Conservation (phyloP, 768 basidiomycete genomes). For the Kwoniella pini region DNA sequence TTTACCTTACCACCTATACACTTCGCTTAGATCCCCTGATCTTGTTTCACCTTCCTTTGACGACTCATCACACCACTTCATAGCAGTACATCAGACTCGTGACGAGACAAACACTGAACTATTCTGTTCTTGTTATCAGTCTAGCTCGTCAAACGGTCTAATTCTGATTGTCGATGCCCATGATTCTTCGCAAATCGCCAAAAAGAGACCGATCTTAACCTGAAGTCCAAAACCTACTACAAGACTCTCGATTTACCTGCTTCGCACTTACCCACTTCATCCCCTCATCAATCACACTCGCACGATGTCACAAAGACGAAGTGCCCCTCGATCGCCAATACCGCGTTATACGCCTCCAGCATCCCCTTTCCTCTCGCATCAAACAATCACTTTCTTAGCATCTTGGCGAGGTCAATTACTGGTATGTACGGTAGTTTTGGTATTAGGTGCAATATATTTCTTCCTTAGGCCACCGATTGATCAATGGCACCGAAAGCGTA, state of each 20-base stretch:
- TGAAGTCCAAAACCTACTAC: too few species aligned
- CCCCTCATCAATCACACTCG: slow-evolving; percentile 1
- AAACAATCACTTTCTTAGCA: slow-evolving; percentile 41
- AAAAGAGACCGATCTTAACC: too few species aligned
- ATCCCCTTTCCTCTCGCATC: slow-evolving; percentile 28
- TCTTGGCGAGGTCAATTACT: slow-evolving; percentile 50
- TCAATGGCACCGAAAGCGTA: slow-evolving; percentile 16
- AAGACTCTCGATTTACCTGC: too few species aligned
- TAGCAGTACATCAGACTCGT: too few species aligned
- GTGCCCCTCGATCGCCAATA: neutral
- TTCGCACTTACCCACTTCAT: too few species aligned
- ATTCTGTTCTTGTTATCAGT: too few species aligned
- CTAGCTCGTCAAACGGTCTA: too few species aligned
- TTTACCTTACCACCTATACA: neutral
- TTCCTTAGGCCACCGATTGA: slow-evolving; percentile 35
- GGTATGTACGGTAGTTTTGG: slow-evolving; percentile 37
- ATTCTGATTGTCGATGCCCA: too few species aligned
- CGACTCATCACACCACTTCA: too few species aligned
- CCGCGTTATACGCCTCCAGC: slow-evolving; percentile 9
- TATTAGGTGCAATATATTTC: slow-evolving; percentile 41
- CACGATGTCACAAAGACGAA: slow-evolving; percentile 5
- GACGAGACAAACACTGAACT: too few species aligned
- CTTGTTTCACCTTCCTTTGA: too few species aligned
- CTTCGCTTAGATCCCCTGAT: neutral
- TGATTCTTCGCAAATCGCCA: too few species aligned